A percentile compares a stretch with the other conserved stretches of the same genome.
These are phyloP conservation scores for Tylopilus sp. DNA, from an alignment of 768 basidiomycete genomes.

Conservation along the genomic window DNA sequence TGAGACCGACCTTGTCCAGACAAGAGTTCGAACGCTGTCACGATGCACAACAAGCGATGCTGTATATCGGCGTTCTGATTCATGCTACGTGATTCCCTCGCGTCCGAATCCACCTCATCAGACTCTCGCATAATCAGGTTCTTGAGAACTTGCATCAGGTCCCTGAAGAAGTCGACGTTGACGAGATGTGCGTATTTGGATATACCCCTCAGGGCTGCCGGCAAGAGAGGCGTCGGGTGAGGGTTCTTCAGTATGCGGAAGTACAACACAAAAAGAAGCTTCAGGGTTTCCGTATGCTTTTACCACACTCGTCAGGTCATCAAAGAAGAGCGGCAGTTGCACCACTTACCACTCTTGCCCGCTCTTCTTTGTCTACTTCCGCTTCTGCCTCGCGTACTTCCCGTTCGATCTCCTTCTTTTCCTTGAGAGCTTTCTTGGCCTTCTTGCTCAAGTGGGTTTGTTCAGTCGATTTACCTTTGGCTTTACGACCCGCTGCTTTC, in stretches of 20 bases:
- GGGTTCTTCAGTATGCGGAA: constrained; percentile 93
- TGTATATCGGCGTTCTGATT: constrained; percentile 43
- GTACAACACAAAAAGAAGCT: constrained; percentile 94
- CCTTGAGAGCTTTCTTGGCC: constrained; percentile 77
- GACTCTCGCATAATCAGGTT: constrained; percentile 58
- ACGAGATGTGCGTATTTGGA: constrained; percentile 93
- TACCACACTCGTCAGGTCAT: constrained; percentile 20
- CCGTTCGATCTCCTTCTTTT: constrained; percentile 84
- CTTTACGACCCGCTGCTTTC: constrained; percentile 37
- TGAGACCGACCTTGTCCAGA: constrained; percentile 79
- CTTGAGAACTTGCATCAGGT: constrained; percentile 85
- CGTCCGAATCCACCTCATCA: constrained; percentile 40
- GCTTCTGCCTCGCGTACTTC: constrained; percentile 95
- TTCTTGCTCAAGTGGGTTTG: constrained; percentile 90
- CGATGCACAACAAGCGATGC: constrained; percentile 77
- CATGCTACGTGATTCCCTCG: constrained; percentile 27
- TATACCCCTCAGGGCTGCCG: constrained; percentile 87
- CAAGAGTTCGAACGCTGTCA: constrained; percentile 95
- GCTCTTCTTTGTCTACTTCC: constrained; percentile 89
- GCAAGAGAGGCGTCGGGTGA: constrained; percentile 71
- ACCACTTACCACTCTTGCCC: constrained; percentile 67
- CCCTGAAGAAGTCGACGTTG: constrained; percentile 98
- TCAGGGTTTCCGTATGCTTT: constrained; percentile 97
- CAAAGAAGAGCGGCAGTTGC: constrained; percentile 7
- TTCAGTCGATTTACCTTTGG: constrained; percentile 55